phyloP scores from a whole-genome alignment of 2,329 filamentous ascomycete species.

The Purpureocillium takamizusanense region DNA sequence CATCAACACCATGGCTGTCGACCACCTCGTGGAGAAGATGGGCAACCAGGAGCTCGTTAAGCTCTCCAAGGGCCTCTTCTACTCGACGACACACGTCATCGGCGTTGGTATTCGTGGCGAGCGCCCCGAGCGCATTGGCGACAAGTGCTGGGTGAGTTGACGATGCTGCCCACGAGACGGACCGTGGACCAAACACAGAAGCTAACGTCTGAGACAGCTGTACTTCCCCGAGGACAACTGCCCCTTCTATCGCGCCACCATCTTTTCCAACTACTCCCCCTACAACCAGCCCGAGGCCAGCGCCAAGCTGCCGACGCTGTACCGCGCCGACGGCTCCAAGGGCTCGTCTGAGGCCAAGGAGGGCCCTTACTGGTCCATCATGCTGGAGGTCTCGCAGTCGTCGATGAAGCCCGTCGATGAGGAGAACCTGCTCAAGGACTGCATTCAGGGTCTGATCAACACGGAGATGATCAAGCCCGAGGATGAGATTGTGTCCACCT shows the following conservation, averaged over 20 bases:
- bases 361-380: slow-evolving; percentile 99
- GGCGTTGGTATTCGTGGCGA: slow-evolving; percentile 88
- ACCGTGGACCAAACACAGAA: background rate
- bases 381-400: slow-evolving; percentile 97
- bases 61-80: slow-evolving; percentile 87
- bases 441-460: slow-evolving; percentile 94
- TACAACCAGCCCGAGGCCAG: slow-evolving; percentile 87
- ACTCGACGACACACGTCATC: slow-evolving; percentile 94
- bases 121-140: slow-evolving; percentile 90
- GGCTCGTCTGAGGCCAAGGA: slow-evolving; percentile 64
- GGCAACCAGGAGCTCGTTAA: slow-evolving; percentile 74
- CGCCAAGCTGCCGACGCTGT: slow-evolving; percentile 77
- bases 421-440: slow-evolving; percentile 77
- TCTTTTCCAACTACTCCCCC: slow-evolving; percentile 99
- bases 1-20: slow-evolving; percentile 92
- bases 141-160: slow-evolving; percentile 87
- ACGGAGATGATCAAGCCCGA: slow-evolving; percentile 87
- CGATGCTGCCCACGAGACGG: background rate
- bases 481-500: slow-evolving; percentile 95
- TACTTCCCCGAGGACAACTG: slow-evolving; percentile 99
- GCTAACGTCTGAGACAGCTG: slow-evolving; percentile 38
- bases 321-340: slow-evolving; percentile 79
- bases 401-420: slow-evolving; percentile 89
- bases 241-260: slow-evolving; percentile 98
- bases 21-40: slow-evolving; percentile 80